These are phyloP conservation scores for Sporobolomyces roseus DNA, from an alignment of 768 basidiomycete species.

Conservation along the genomic window DNA sequence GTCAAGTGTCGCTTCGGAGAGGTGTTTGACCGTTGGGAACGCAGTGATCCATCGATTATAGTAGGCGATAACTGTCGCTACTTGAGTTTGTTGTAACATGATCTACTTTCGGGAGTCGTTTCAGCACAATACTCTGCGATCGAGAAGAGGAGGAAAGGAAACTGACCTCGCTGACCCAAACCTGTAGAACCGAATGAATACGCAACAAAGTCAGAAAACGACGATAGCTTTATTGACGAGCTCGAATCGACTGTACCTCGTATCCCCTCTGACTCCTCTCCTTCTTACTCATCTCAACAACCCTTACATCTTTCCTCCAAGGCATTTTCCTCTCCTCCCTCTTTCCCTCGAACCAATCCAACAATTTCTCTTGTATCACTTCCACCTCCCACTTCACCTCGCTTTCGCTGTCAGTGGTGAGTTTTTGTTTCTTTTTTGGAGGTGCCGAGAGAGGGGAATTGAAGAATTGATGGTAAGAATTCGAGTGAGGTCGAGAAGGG, in stretches of 20 bases:
- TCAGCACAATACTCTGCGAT: no score
- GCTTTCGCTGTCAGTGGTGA: no score
- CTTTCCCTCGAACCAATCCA: constrained; percentile 67
- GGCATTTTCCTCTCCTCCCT: constrained; percentile 76
- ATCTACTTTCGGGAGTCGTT: no score
- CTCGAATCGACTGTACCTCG: constrained; percentile 59
- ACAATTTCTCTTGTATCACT: constrained; percentile 44
- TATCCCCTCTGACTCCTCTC: constrained; percentile 81
- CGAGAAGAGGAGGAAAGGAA: no score
- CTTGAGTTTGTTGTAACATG: constrained; percentile 96
- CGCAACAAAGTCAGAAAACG: no score
- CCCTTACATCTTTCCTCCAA: constrained; percentile 69
- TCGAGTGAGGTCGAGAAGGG: constrained; percentile 7
- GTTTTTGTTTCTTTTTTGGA: constrained; percentile 21
- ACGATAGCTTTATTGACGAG: neutral
- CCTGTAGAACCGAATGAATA: no score
- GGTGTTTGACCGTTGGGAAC: constrained; percentile 34
- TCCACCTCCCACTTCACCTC: constrained; percentile 9
- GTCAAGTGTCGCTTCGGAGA: constrained; percentile 67
- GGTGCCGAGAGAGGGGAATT: constrained; percentile 4
- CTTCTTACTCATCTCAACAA: constrained; percentile 55
- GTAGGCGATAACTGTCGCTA: constrained; percentile 83
- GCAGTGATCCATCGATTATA: constrained; percentile 60
- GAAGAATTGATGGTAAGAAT: constrained; percentile 34
- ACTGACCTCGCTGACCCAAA: constrained; percentile 75